A percentile compares a stretch with the other conserved stretches of the same genome.
phyloP scores from a whole-genome alignment of 2,329 filamentous ascomycete genomes.

The Dothidotthia symphoricarpi region DNA sequence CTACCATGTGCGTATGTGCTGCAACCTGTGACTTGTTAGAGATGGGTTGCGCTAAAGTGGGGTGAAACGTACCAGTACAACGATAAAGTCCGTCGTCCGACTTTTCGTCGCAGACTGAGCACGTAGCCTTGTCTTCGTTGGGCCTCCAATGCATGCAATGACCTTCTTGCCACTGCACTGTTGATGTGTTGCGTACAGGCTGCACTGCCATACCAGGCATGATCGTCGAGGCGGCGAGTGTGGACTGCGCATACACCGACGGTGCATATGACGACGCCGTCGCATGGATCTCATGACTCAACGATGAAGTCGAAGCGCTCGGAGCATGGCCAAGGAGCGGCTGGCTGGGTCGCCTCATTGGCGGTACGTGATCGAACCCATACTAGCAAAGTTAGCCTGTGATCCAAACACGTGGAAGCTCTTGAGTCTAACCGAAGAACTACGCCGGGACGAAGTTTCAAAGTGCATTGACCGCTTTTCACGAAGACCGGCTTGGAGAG shows the following conservation, averaged over 20 bases:
- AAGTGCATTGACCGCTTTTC: slow-evolving; percentile 96
- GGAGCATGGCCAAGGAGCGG: slow-evolving; percentile 70
- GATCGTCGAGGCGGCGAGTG: slow-evolving; percentile 77
- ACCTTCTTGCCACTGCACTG: slow-evolving; percentile 78
- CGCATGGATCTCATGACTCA: slow-evolving; percentile 48
- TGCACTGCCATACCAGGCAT: slow-evolving; percentile 83
- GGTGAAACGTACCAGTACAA: slow-evolving; percentile 55
- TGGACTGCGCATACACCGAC: slow-evolving; percentile 83
- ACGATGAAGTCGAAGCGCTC: slow-evolving; percentile 64
- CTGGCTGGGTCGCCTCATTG: slow-evolving; percentile 60
- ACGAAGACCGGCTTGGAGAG: slow-evolving; percentile 77
- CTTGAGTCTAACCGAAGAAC: slow-evolving; percentile 4
- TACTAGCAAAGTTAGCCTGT: slow-evolving; percentile 52
- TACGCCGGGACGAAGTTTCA: slow-evolving; percentile 8
- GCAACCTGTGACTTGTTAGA: slow-evolving; percentile 52
- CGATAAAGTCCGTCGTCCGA: slow-evolving; percentile 72
- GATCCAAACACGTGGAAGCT: slow-evolving; percentile 8
- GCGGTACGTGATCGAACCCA: slow-evolving; percentile 68
- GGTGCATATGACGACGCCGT: slow-evolving; percentile 65
- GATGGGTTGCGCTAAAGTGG: slow-evolving; percentile 3
- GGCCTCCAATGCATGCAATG: slow-evolving; percentile 71
- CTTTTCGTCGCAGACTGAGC: slow-evolving; percentile 74
- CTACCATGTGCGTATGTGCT: slow-evolving; percentile 55
- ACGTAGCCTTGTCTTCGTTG: slow-evolving; percentile 60
- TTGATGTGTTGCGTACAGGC: slow-evolving; percentile 74